Conservation (phyloP, 345 rosid species). For the Aquilaria sinensis region DNA sequence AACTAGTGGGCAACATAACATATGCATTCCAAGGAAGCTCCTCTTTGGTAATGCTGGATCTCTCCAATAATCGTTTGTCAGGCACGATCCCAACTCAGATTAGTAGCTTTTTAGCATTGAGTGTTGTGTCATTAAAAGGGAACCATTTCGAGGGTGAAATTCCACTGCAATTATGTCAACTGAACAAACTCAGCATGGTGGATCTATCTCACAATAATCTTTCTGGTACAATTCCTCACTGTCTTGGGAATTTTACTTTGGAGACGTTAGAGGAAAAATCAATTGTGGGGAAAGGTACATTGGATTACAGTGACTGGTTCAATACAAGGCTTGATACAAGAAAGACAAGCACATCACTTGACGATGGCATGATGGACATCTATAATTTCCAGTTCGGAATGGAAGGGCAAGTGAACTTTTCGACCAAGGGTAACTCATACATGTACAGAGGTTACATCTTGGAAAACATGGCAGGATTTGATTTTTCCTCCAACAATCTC, state of each 20-base stretch:
- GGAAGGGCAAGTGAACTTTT: not conserved
- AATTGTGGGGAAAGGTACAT: too few species aligned
- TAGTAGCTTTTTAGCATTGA: not conserved
- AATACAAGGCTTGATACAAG: not conserved
- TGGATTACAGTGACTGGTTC: not conserved
- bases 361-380: not conserved
- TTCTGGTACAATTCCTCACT: not conserved
- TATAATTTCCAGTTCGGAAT: rapidly evolving
- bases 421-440: not conserved
- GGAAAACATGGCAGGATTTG: constrained; percentile 5
- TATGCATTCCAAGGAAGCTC: not conserved
- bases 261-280: not conserved
- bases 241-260: not conserved
- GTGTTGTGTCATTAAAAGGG: constrained; percentile 9
- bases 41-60: constrained; percentile 6
- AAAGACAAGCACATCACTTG: not conserved
- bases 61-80: constrained; percentile 6
- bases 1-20: not conserved
- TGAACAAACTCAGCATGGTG: constrained; percentile 1
- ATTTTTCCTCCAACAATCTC: constrained; percentile 20
- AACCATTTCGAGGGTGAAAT: constrained; percentile 15
- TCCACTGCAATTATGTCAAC: constrained; percentile 9
- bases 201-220: constrained; percentile 7
- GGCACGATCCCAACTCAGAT: constrained; percentile 7
- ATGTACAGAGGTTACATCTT: constrained; percentile 3